A percentile compares a stretch with the other conserved stretches of the same genome.
phyloP scores from a whole-genome alignment of 2,329 filamentous ascomycete species.

The Coccinonectria pachysandricola region DNA sequence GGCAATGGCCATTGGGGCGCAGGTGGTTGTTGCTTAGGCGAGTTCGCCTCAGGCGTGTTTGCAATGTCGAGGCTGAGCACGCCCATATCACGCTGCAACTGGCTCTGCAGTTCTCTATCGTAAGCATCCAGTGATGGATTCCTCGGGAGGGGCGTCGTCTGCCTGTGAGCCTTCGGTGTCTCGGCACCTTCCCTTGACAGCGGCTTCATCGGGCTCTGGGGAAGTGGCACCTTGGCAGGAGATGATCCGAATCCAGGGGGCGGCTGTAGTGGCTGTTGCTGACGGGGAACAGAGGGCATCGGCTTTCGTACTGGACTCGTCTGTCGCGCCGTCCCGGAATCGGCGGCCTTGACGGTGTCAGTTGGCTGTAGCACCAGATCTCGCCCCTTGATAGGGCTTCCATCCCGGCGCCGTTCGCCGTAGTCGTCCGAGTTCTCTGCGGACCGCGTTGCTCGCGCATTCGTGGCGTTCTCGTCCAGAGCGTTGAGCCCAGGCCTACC shows the following conservation, averaged over 20 bases:
- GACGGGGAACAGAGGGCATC: conserved; percentile 23
- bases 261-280: conserved; percentile 8
- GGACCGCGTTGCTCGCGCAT: conserved; percentile 53
- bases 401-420: conserved; percentile 39
- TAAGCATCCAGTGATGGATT: conserved; percentile 49
- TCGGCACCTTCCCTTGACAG: conserved; percentile 26
- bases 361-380: conserved; percentile 34
- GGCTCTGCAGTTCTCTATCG: conserved; percentile 49
- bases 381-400: conserved; percentile 41
- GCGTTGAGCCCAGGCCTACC: conserved; percentile 50
- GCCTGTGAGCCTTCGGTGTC: conserved; percentile 37
- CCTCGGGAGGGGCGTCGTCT: conserved; percentile 36
- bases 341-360: conserved; percentile 46
- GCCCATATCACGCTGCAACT: conserved; percentile 53
- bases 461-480: conserved; percentile 74
- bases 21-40: conserved; percentile 7
- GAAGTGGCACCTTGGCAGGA: conserved; percentile 51
- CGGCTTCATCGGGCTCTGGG: conserved; percentile 30
- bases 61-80: conserved; percentile 38
- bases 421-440: conserved; percentile 40
- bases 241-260: conserved; percentile 34
- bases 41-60: conserved; percentile 5
- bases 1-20: conserved; percentile 8
- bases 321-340: conserved; percentile 41
- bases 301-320: conserved; percentile 51